Base-by-base conservation (phyloP, 1,284 basidiomycete genomes). In the Stereum hirsutum region DNA sequence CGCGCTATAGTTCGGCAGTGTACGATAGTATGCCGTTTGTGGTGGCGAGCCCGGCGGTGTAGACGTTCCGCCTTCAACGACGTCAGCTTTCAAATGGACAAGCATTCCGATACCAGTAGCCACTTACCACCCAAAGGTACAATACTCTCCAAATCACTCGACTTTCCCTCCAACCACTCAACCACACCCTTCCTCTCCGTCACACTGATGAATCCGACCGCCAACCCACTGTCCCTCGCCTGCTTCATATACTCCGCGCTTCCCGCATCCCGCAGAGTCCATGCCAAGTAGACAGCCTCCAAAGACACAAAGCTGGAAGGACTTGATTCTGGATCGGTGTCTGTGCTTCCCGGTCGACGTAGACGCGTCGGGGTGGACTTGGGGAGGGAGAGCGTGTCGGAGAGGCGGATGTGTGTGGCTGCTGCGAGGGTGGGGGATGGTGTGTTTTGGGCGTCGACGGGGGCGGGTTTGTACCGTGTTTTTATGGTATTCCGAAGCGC, bases 201-300 rank as follows among this genome's bases (percentile, higher is more conserved):
- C 32, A 90, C 80, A 54, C 86, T 82, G 34, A 95, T 88, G 57
- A 90, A 89, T 0, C 82, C 81, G 24, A 78, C 72, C 1, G 73
- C 69, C 24, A 90, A 63, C 1, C 85, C 85, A 42, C 71, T 74
- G 53, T 87, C 81, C 48, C 89, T 72, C 3, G 81, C 81, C 53
- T 87, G 81, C 60, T 82, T 83, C 74, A 94, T 81, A 62, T 95
- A 96, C 53, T 93, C 89, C 20, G 82, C 85, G 27, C 81, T 77
- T 1, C 77, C 69, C 1, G 76, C 75, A 56, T 89, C 85, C 39
- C 77, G 70, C 31, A 86, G 70, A 1, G 79, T 64, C 83, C 83
- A 95, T 30, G 84, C 83, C 12, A 93, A 69, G 54, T 88, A 84
- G 5, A 95, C 66, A 2, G 89, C 86, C 45, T 88, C 86, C 14